Conservation (phyloP, 2,329 filamentous ascomycete genomes). For the Parastagonospora nodorum region DNA sequence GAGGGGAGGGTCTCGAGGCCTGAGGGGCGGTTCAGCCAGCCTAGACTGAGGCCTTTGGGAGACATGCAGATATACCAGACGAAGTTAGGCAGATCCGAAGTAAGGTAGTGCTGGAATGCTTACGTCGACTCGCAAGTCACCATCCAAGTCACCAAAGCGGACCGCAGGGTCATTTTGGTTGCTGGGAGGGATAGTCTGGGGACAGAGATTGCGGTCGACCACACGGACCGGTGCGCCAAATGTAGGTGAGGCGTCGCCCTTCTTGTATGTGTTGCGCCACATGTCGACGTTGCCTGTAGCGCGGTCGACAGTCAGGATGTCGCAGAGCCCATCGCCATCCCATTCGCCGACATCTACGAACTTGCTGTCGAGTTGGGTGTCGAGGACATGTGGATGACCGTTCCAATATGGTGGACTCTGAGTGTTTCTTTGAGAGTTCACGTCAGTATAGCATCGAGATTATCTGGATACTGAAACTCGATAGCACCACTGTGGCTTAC, state of each 20-base stretch:
- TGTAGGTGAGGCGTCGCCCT: not conserved
- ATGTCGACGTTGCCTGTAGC: slow-evolving; percentile 30
- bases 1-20: slow-evolving; percentile 23
- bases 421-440: slow-evolving; percentile 1
- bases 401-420: slow-evolving; percentile 14
- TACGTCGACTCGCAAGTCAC: slow-evolving; percentile 18
- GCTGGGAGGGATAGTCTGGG: slow-evolving; percentile 25
- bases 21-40: slow-evolving; percentile 23
- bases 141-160: slow-evolving; percentile 40
- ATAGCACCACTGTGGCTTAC: slow-evolving; percentile 8
- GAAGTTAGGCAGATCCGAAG: not conserved
- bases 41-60: slow-evolving; percentile 6
- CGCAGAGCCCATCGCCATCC: slow-evolving; percentile 46
- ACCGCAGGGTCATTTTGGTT: slow-evolving; percentile 34
- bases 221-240: not conserved
- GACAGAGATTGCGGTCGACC: slow-evolving; percentile 13
- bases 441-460: not conserved
- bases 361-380: slow-evolving; percentile 25
- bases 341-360: slow-evolving; percentile 46
- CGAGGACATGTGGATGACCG: slow-evolving; percentile 11
- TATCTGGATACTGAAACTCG: slow-evolving; percentile 7
- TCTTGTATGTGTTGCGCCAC: slow-evolving; percentile 25
- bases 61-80: slow-evolving; percentile 13
- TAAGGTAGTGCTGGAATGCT: not conserved
- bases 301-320: slow-evolving; percentile 40